Evolutionary conservation across 306 rosid species (phyloP).

Genomic region (Acacia acuminata): DNA sequence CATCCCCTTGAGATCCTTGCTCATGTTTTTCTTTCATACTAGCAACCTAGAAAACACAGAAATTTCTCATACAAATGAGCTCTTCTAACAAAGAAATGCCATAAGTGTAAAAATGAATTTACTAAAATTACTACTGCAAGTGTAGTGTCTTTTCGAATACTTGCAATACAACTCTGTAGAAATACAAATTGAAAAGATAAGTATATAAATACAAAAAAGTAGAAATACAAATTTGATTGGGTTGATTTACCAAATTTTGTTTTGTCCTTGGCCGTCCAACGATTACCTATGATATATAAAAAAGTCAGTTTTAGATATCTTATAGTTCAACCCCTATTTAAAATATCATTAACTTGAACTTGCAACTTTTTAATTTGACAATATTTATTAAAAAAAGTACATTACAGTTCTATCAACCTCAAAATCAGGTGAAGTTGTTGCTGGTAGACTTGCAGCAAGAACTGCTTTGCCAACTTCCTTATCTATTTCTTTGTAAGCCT

Average conservation of each 20-base stretch:
- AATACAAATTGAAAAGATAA: neutral
- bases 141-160: neutral
- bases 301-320: no score
- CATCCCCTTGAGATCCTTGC: neutral
- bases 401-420: neutral
- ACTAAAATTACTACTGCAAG: no score
- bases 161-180: neutral
- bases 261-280: no score
- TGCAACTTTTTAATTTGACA: neutral
- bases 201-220: neutral
- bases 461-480: neutral
- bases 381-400: neutral
- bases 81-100: neutral
- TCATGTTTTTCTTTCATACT: neutral
- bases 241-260: no score
- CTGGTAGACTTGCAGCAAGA: neutral
- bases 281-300: no score
- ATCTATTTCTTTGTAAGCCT: neutral
- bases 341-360: neutral
- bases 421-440: neutral
- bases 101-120: no score
- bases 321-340: no score
- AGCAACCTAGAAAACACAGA: neutral
- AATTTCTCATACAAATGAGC: neutral
- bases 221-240: no score